phyloP scores from a whole-genome alignment of 164 flowering plant genomes.

The Platanus orientalis region DNA sequence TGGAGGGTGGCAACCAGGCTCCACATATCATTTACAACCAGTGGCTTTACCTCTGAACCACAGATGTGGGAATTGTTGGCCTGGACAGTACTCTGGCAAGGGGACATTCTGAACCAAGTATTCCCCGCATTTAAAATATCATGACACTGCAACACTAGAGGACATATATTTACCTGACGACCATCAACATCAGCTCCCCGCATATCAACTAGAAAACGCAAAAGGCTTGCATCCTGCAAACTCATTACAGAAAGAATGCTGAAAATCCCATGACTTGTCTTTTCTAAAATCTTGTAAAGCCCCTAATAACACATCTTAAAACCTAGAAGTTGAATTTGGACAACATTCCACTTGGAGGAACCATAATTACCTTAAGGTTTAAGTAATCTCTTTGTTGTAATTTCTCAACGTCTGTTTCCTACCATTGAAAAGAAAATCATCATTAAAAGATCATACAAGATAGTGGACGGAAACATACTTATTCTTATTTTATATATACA shows the following conservation, averaged over 20 bases:
- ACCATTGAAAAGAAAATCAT: conserved; percentile 7
- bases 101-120: neutral
- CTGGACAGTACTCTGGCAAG: too few relatives aligned
- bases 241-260: conserved; percentile 14
- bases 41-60: neutral
- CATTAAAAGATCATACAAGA: neutral
- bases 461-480: too few relatives aligned
- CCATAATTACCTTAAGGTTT: conserved; percentile 61
- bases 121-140: neutral
- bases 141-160: neutral
- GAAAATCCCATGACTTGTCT: conserved; percentile 10
- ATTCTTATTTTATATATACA: too few relatives aligned
- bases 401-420: conserved; percentile 97
- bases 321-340: neutral
- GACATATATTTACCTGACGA: conserved; percentile 54
- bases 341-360: neutral
- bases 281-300: neutral
- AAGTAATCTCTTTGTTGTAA: conserved; percentile 87
- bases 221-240: conserved; percentile 93
- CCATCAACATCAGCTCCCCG: conserved; percentile 94
- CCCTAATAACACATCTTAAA: neutral
- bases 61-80: too few relatives aligned
- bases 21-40: neutral
- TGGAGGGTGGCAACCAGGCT: neutral
- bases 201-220: conserved; percentile 96